Evolutionary conservation across 2,329 filamentous ascomycete genomes (phyloP).

Genomic region (Fusarium bulbicola): DNA sequence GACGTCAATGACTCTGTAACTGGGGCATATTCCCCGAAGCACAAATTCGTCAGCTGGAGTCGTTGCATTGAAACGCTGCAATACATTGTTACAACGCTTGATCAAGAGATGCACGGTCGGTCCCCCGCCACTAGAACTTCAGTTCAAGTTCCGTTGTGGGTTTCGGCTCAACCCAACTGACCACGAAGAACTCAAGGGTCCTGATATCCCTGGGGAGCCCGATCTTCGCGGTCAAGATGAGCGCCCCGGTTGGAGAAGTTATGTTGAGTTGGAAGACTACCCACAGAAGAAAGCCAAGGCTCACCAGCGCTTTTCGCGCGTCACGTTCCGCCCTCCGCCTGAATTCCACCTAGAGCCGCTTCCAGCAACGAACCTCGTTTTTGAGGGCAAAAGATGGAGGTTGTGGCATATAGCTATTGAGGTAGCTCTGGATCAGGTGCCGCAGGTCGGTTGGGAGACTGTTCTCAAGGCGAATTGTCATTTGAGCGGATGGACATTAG

Average conservation of each 20-base stretch:
- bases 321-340: slow-evolving; percentile 49
- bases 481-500: accelerated
- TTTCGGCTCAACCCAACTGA: not conserved
- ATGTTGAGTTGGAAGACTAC: slow-evolving; percentile 75
- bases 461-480: slow-evolving; percentile 51
- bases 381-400: slow-evolving; percentile 66
- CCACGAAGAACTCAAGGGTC: not conserved
- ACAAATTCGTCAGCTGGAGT: not conserved
- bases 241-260: slow-evolving; percentile 53
- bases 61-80: not conserved
- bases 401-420: slow-evolving; percentile 63
- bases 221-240: slow-evolving; percentile 39
- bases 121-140: not conserved
- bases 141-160: not conserved
- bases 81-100: not conserved
- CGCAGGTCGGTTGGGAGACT: slow-evolving; percentile 66
- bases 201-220: slow-evolving; percentile 45
- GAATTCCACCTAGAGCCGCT: slow-evolving; percentile 66
- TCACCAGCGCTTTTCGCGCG: slow-evolving; percentile 55
- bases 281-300: slow-evolving; percentile 72
- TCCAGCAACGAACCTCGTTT: slow-evolving; percentile 65
- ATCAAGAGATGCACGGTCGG: accelerated
- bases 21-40: not conserved
- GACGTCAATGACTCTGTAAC: not conserved
- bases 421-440: slow-evolving; percentile 52